Percentiles rank a stretch among this genome's conserved stretches.
Evolutionary conservation across 371 early-diverging fungal species (phyloP).

Genomic region (Mucor velutinosus): DNA sequence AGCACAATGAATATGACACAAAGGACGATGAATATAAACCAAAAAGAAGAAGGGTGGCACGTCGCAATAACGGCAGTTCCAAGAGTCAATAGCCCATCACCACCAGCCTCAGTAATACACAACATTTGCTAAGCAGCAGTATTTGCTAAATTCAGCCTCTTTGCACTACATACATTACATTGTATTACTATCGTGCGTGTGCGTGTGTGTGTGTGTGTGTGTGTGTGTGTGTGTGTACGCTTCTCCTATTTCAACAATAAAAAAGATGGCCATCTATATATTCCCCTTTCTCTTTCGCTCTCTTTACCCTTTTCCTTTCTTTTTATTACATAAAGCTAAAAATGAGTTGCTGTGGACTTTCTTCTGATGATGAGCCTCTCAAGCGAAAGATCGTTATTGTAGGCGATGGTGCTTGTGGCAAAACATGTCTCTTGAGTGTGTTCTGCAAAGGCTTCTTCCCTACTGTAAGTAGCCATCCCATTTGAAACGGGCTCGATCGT

Average conservation of each 20-base stretch:
- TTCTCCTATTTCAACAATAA: constrained; percentile 4
- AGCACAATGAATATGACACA: constrained; percentile 3
- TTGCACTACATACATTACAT: neutral
- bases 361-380: constrained; percentile 20
- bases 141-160: neutral
- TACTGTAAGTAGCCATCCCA: constrained; percentile 30
- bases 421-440: constrained; percentile 62
- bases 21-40: constrained; percentile 15
- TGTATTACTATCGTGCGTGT: neutral
- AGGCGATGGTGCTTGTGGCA: constrained; percentile 74
- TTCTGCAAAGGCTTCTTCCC: constrained; percentile 63
- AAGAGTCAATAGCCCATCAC: neutral
- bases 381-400: constrained; percentile 71
- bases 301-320: neutral
- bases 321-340: neutral
- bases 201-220: neutral
- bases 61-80: neutral
- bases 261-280: neutral
- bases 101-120: constrained; percentile 7
- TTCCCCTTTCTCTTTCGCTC: neutral
- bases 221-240: neutral
- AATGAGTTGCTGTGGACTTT: constrained; percentile 22
- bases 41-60: constrained; percentile 16
- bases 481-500: neutral
- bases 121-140: neutral